Percentiles rank a stretch among this genome's conserved stretches.
These are phyloP conservation scores for Abrus pulchellus DNA, from an alignment of 306 rosid species.

Conservation along the genomic window DNA sequence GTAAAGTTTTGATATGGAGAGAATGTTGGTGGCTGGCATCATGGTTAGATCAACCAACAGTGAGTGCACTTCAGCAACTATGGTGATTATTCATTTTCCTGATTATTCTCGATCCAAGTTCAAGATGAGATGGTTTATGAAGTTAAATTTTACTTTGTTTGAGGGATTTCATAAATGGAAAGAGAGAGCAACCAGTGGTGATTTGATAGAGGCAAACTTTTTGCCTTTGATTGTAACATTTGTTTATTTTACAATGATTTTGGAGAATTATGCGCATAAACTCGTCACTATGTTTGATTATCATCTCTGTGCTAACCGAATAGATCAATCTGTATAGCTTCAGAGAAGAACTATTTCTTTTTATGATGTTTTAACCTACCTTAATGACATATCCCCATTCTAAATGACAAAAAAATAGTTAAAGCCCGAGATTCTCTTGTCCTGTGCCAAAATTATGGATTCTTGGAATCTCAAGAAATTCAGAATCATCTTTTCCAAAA, in stretches of 20 bases:
- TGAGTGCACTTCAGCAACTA: constrained; percentile 34
- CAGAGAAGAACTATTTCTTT: neutral
- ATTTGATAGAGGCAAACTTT: constrained; percentile 41
- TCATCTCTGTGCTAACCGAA: neutral
- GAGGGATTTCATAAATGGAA: constrained; percentile 48
- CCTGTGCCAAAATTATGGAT: no score
- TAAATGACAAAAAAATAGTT: neutral
- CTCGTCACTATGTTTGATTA: neutral
- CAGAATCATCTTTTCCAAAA: no score
- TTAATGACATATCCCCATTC: no score
- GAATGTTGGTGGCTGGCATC: constrained; percentile 28
- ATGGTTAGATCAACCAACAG: constrained; percentile 44
- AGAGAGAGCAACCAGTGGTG: constrained; percentile 40
- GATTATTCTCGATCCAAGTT: constrained; percentile 38
- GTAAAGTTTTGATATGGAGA: constrained; percentile 54
- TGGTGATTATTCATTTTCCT: constrained; percentile 34
- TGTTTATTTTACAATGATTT: constrained; percentile 41
- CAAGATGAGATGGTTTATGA: constrained; percentile 39
- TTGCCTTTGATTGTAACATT: constrained; percentile 50
- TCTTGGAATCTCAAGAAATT: no score
- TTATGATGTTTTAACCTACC: no score
- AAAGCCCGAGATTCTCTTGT: no score
- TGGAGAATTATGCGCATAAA: constrained; percentile 15
- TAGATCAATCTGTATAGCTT: neutral
- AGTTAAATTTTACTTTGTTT: constrained; percentile 23